phyloP scores from a whole-genome alignment of 192 early-diverging fungal genomes.

The Helicostylum pulchrum region DNA sequence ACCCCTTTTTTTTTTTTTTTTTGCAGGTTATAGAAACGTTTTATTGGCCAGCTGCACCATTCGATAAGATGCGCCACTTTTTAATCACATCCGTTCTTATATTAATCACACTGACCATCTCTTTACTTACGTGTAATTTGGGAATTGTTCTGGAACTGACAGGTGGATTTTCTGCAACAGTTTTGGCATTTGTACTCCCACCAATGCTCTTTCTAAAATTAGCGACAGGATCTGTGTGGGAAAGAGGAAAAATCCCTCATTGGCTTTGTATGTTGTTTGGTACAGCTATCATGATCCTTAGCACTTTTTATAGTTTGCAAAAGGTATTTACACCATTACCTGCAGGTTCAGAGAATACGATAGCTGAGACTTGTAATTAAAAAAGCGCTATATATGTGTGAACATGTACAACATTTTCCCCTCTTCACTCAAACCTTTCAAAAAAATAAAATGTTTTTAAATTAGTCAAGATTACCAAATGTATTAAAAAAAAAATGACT shows the following conservation, averaged over 20 bases:
- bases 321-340: conserved; percentile 19
- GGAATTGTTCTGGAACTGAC: conserved; percentile 87
- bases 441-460: no score
- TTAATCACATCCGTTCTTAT: conserved; percentile 67
- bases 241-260: conserved; percentile 59
- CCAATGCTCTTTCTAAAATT: conserved; percentile 78
- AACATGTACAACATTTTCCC: no score
- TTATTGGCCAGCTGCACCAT: conserved; percentile 49
- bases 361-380: no score
- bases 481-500: no score
- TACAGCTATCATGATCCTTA: conserved; percentile 64
- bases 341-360: conserved; percentile 7
- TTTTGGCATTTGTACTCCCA: conserved; percentile 86
- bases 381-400: no score
- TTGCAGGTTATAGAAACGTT: conserved; percentile 63
- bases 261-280: conserved; percentile 79
- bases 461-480: no score
- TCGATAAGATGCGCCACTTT: conserved; percentile 62
- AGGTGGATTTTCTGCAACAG: conserved; percentile 83
- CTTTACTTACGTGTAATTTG: conserved; percentile 73
- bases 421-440: no score
- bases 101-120: conserved; percentile 59
- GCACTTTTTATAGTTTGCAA: conserved; percentile 47
- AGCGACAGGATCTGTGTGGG: conserved; percentile 53
- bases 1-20: neutral